Conservation (phyloP, 108 stramenopile species). For the Epipyxis sp. region DNA sequence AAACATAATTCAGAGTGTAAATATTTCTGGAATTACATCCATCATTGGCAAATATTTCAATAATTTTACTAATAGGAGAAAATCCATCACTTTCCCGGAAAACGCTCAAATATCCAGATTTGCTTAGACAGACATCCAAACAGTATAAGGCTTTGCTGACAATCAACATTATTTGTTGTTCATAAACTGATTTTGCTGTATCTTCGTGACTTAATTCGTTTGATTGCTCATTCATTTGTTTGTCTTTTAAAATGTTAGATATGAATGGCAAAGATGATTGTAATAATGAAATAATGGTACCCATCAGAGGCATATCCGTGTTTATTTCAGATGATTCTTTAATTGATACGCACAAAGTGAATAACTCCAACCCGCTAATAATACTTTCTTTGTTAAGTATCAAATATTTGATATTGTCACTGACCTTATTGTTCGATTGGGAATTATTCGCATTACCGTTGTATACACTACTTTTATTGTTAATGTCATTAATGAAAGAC, state of each 20-base stretch:
- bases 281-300: neutral
- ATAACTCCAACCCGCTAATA: conserved; percentile 24
- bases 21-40: neutral
- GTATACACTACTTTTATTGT: neutral
- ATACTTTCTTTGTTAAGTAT: too few relatives aligned
- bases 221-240: too few relatives aligned
- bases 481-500: neutral
- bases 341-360: neutral
- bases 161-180: neutral
- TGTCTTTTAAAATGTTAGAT: too few relatives aligned
- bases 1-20: neutral
- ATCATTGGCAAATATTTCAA: neutral
- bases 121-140: conserved; percentile 7
- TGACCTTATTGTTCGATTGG: too few relatives aligned
- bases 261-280: too few relatives aligned
- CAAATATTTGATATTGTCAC: too few relatives aligned
- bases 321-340: neutral
- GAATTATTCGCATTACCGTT: neutral
- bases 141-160: conserved; percentile 10
- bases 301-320: neutral
- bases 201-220: neutral
- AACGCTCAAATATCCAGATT: neutral
- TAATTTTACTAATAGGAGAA: neutral
- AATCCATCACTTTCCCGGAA: conserved; percentile 27
- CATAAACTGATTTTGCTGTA: neutral